Conservation (phyloP, 2,329 filamentous ascomycete species). For the Microcyclospora tardicrescens region DNA sequence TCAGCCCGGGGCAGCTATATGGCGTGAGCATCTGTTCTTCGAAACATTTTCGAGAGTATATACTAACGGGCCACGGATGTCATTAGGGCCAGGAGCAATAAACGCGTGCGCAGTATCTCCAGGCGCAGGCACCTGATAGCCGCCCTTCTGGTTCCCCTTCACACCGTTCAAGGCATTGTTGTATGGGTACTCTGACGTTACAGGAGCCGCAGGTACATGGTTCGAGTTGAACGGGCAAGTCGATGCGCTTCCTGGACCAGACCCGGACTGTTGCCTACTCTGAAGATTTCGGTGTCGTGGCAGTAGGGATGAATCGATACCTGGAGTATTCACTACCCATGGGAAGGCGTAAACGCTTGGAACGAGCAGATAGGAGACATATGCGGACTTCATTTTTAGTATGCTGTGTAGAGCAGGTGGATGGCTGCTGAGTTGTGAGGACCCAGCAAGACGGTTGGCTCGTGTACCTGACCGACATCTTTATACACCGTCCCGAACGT, state of each 20-base stretch:
- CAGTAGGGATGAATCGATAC: conserved; percentile 24
- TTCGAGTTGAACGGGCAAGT: conserved; percentile 28
- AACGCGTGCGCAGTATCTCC: conserved; percentile 29
- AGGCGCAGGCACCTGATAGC: conserved; percentile 31
- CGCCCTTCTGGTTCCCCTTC: conserved; percentile 30
- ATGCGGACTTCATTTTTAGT: conserved; percentile 14
- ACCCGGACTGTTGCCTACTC: conserved; percentile 21
- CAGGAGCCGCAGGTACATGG: conserved; percentile 25
- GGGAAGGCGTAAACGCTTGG: conserved; percentile 25
- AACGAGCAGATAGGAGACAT: conserved; percentile 13
- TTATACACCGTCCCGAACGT: no score
- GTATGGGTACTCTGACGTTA: conserved; percentile 28
- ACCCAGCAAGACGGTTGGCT: no score
- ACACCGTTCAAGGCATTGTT: conserved; percentile 30
- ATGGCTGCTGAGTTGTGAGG: no score
- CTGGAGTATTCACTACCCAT: conserved; percentile 25
- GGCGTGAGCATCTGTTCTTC: conserved; percentile 4
- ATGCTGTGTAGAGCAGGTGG: no score
- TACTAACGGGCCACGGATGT: conserved; percentile 26
- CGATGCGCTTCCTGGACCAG: conserved; percentile 16
- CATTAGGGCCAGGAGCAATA: conserved; percentile 23
- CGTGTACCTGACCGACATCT: no score
- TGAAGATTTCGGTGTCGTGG: conserved; percentile 7
- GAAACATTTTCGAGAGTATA: neutral
- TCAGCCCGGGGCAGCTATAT: conserved; percentile 27